Evolutionary conservation across 192 early-diverging fungal genomes (phyloP).

Genomic region (Dissophora ornata): DNA sequence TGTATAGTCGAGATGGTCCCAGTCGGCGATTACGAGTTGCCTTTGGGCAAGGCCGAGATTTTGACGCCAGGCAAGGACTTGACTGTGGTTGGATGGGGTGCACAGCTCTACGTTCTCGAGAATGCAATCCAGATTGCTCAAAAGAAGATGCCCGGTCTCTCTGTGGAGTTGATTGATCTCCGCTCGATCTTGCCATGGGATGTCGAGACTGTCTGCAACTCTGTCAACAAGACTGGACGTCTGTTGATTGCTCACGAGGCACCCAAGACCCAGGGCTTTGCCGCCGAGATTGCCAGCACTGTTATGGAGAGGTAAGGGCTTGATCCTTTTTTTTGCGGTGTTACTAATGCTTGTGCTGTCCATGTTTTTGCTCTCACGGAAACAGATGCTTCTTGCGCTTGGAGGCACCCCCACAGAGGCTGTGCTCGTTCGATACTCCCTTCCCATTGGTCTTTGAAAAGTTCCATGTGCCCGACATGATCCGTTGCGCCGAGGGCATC

Average conservation of each 20-base stretch:
- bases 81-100: constrained; percentile 92
- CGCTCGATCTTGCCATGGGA: constrained; percentile 93
- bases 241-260: constrained; percentile 95
- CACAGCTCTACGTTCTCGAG: constrained; percentile 94
- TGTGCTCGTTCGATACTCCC: constrained; percentile 72
- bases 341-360: neutral
- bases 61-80: constrained; percentile 86
- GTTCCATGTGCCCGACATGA: constrained; percentile 91
- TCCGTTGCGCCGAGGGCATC: constrained; percentile 89
- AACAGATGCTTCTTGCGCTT: constrained; percentile 86
- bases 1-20: constrained; percentile 95
- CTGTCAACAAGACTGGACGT: constrained; percentile 94
- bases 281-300: constrained; percentile 87
- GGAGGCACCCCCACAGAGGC: constrained; percentile 90
- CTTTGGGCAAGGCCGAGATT: constrained; percentile 92
- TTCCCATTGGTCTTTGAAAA: constrained; percentile 95
- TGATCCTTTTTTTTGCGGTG: neutral
- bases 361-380: too few species aligned
- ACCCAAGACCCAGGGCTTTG: constrained; percentile 89
- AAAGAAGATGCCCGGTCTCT: constrained; percentile 84
- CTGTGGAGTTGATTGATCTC: constrained; percentile 93
- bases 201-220: constrained; percentile 86
- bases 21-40: constrained; percentile 89
- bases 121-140: constrained; percentile 89
- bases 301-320: constrained; percentile 79